Evolutionary conservation across 129 eudicot species (phyloP), one percentile per base, ranked within the genome.

Genomic region (Escallonia herrerae): DNA sequence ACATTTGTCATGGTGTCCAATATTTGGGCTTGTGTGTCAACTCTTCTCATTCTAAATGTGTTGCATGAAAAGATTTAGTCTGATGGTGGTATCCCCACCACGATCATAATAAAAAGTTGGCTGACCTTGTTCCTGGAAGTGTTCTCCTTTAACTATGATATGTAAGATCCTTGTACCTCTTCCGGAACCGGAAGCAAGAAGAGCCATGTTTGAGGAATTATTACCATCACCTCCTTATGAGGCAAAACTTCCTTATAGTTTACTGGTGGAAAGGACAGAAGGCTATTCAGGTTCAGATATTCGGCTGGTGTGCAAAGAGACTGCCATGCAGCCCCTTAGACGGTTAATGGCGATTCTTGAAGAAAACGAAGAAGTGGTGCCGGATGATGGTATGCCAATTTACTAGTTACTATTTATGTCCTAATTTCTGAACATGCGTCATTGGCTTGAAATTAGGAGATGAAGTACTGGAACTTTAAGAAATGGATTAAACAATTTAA

Each of bases 321-420:
- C 97, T 56, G 99, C 99, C 45, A 94, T 94, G 99, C 99, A 94
- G 79, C 99, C 99, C 40, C 67, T 94, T 15, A 71, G 99, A 65
- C 99, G 99, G 41, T 68, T 94, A 71, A 86, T 94, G 97, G 74
- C 90, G 10, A 42, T 50, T 48, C 87, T 94, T 11, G 99, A 94
- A 76, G 63, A 80, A 66, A 77, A 65, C 62, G 81, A 80, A 61
- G 95, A 94, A 68, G 63, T 74, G 42, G 83, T 82, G 79, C 99
- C 95, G 40, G 95, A 89, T 56, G 93, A 89, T 60, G 99, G 99
- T 94, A 84, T 40, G 87, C 49, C 56, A 22, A 48, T 37, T 71
- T 15, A 45, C 38, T 62, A 2, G 51, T 53, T 55, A 48, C 41
- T 4, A 3, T 47, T 72, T 61, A 12, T 6, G 44, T 61, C 40